phyloP scores from a whole-genome alignment of 2,329 filamentous ascomycete genomes.

The Aspergillus sojae region DNA sequence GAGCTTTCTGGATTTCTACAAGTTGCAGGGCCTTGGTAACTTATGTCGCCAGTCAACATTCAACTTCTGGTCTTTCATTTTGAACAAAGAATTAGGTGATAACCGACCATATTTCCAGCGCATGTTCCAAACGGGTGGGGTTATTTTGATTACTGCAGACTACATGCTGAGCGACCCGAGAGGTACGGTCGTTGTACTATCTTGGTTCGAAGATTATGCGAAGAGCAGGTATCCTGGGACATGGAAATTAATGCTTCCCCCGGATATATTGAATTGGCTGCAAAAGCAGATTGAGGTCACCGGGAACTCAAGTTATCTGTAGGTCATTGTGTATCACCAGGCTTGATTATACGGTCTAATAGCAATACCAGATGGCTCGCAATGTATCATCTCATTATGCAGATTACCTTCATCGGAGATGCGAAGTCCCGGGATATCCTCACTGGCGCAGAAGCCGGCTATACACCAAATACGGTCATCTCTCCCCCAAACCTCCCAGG shows the following conservation, averaged over 20 bases:
- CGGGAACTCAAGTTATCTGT: conserved; percentile 24
- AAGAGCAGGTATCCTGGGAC: conserved; percentile 28
- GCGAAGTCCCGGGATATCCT: conserved; percentile 17
- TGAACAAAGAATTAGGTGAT: conserved; percentile 25
- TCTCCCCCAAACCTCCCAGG: conserved; percentile 29
- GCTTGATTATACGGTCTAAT: not conserved
- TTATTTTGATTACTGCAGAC: conserved; percentile 46
- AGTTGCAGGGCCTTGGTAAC: conserved; percentile 28
- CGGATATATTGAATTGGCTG: conserved; percentile 40
- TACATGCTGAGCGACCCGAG: conserved; percentile 35
- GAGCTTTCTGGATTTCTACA: conserved; percentile 33
- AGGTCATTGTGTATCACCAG: conserved; percentile 9
- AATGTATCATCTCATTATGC: conserved; percentile 32
- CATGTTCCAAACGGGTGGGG: conserved; percentile 41
- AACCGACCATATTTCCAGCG: conserved; percentile 32
- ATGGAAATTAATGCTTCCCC: conserved; percentile 44
- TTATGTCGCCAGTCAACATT: conserved; percentile 25
- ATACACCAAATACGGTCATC: conserved; percentile 30
- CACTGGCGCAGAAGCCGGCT: conserved; percentile 26
- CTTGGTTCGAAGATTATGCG: conserved; percentile 36
- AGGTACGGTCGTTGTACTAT: conserved; percentile 35
- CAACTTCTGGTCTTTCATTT: conserved; percentile 41
- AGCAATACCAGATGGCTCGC: conserved; percentile 23
- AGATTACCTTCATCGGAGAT: conserved; percentile 13
- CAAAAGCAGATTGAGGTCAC: conserved; percentile 21